Base-by-base conservation (phyloP, 2,329 filamentous ascomycete genomes). In the Pseudocercospora crystallina region DNA sequence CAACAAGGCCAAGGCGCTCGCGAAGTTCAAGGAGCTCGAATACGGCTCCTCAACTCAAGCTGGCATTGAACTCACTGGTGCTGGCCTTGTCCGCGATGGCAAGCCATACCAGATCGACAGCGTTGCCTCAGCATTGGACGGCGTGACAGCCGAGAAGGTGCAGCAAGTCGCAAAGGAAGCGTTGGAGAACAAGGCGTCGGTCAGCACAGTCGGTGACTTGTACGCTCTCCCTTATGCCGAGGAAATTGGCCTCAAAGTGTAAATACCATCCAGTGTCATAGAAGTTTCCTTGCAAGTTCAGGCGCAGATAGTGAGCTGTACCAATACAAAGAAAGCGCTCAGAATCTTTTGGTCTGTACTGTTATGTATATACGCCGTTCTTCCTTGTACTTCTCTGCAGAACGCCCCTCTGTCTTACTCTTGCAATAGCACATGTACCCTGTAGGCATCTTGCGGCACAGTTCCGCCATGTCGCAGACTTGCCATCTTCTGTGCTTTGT, bases 211-310 rank as follows among this genome's bases (percentile, higher is more conserved):
- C 57, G 94, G 94, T 72, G 94, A 99, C 71, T 81, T 99, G 65
- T 87, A 89, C 73, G 81, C 86, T 66, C 84, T 99, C 69, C 94
- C 94, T 51, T 99, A 86, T 70, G 94, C 90, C 61, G 89, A 91
- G 76, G 94, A 99, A 70, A 80, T 99, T 71, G 95, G 92, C 65
- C 82, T 99, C 70, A 89, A 86, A 72, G 90, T 96, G 82, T 99
- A 95, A 82, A 83, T 75, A 74, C 51, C 39, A n/a, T 10, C 38
- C 14, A 36, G 39, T 37, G 41, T 53, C 47, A 60, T 62, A 61
- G 56, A 63, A 56, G 54, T 54, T 58, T 58, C 56, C 44, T 53
- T 59, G 51, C 60, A 60, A 59, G 47, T 61, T 56, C 45, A 55
- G 60, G 57, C 60, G 61, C 57, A 59, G 50, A 56, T 61, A 62